Evolutionary conservation across 495 filamentous ascomycete genomes (phyloP).

Genomic region (Neurospora intermedia): DNA sequence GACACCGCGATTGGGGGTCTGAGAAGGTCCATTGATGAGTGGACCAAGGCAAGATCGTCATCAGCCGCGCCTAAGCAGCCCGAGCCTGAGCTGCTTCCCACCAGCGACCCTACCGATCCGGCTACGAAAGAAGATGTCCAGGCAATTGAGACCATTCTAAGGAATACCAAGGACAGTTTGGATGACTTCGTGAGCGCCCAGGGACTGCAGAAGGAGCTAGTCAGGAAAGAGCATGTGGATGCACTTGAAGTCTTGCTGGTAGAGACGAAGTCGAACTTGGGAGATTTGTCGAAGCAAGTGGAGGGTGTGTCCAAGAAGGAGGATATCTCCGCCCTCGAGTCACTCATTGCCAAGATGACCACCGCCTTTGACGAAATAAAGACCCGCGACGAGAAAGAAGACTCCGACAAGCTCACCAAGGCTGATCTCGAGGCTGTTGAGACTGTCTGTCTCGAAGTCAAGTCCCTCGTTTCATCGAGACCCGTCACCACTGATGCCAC

Average conservation of each 20-base stretch:
- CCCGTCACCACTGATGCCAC: not conserved
- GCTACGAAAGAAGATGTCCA: conserved; percentile 67
- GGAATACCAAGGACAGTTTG: conserved; percentile 71
- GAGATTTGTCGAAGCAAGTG: conserved; percentile 44
- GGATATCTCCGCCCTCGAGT: conserved; percentile 65
- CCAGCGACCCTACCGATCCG: conserved; percentile 15
- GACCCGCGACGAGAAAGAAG: conserved; percentile 49
- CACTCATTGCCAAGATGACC: conserved; percentile 64
- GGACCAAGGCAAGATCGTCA: not conserved
- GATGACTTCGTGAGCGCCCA: conserved; percentile 49
- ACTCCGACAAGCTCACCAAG: conserved; percentile 59
- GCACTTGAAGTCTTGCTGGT: conserved; percentile 56
- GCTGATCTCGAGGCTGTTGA: conserved; percentile 69
- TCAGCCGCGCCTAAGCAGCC: conserved; percentile 3
- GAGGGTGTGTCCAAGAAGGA: conserved; percentile 61
- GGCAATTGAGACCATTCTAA: conserved; percentile 78
- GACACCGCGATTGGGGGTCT: not conserved
- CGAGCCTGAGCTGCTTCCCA: conserved; percentile 13
- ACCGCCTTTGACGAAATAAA: conserved; percentile 68
- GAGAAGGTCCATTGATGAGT: not conserved
- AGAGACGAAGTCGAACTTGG: conserved; percentile 60
- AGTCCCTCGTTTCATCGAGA: conserved; percentile 44
- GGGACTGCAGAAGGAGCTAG: conserved; percentile 42
- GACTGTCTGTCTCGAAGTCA: conserved; percentile 68
- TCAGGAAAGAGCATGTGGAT: conserved; percentile 62